Evolutionary conservation across 768 basidiomycete genomes (phyloP).

Genomic region (Pleurotus sapidus): DNA sequence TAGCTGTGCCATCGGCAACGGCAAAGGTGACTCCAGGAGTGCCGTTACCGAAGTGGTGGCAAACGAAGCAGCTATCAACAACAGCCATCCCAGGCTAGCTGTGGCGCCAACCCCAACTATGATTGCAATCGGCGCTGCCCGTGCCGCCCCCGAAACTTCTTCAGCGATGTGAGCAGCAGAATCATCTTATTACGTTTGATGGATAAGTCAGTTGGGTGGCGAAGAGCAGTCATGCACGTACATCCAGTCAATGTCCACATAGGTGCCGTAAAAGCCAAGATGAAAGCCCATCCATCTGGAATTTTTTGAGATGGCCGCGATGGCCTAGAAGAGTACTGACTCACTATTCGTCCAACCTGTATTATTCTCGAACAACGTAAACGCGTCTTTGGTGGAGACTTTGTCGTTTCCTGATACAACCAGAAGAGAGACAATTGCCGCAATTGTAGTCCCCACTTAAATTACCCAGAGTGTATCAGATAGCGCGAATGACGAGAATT

Average conservation of each 20-base stretch:
- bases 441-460: conserved; percentile 61
- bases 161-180: conserved; percentile 77
- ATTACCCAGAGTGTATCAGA: conserved; percentile 1
- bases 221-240: conserved; percentile 26
- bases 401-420: conserved; percentile 52
- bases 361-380: conserved; percentile 69
- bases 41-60: conserved; percentile 53
- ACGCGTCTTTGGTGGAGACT: conserved; percentile 68
- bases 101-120: conserved; percentile 60
- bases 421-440: conserved; percentile 58
- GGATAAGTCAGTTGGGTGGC: background rate
- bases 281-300: conserved; percentile 72
- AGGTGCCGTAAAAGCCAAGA: conserved; percentile 68
- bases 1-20: conserved; percentile 72
- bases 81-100: conserved; percentile 61
- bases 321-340: conserved; percentile 13
- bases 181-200: conserved; percentile 45
- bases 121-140: conserved; percentile 68
- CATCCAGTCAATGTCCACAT: conserved; percentile 84
- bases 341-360: conserved; percentile 64
- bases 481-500: conserved; percentile 10
- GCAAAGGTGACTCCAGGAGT: conserved; percentile 45
- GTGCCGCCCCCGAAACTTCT: conserved; percentile 62
- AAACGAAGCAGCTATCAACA: conserved; percentile 63
- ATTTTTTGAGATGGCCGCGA: background rate